These are phyloP conservation scores for Echinochloa phyllopogon DNA, from an alignment of 176 grass and related monocot species.

Conservation along the genomic window DNA sequence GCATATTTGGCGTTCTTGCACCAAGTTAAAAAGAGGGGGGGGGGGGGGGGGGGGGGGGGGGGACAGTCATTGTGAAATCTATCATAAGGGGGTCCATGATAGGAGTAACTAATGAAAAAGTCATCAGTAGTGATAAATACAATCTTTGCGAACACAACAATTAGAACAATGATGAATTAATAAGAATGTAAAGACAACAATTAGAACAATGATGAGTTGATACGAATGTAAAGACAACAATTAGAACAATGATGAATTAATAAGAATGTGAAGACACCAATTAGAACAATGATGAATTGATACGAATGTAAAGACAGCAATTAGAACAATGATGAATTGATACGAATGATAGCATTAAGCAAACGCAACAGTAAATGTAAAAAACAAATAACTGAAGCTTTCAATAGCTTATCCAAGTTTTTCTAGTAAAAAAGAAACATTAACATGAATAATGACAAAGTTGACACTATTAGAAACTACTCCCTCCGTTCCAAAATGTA, in stretches of 20 bases:
- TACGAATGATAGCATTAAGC: not conserved
- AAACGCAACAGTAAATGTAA: not conserved
- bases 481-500: too few species aligned
- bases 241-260: not conserved
- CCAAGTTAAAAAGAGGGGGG: not conserved
- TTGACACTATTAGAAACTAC: constrained; percentile 7
- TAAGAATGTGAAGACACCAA: constrained; percentile 2
- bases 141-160: constrained; percentile 1
- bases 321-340: not conserved
- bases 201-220: not conserved
- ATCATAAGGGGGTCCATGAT: not conserved
- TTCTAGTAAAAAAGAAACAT: constrained; percentile 15
- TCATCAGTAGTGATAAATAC: constrained; percentile 8
- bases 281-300: not conserved
- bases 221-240: too few species aligned
- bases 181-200: too few species aligned
- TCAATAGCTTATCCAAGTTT: not conserved
- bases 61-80: not conserved
- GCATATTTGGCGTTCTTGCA: not conserved
- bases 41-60: too few species aligned
- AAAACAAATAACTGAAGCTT: constrained; percentile 7
- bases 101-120: not conserved
- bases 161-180: not conserved
- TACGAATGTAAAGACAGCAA: too few species aligned
- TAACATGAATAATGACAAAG: constrained; percentile 14